Evolutionary conservation across 305 asterid genomes (phyloP).

Genomic region (Fraxinus latifolia): DNA sequence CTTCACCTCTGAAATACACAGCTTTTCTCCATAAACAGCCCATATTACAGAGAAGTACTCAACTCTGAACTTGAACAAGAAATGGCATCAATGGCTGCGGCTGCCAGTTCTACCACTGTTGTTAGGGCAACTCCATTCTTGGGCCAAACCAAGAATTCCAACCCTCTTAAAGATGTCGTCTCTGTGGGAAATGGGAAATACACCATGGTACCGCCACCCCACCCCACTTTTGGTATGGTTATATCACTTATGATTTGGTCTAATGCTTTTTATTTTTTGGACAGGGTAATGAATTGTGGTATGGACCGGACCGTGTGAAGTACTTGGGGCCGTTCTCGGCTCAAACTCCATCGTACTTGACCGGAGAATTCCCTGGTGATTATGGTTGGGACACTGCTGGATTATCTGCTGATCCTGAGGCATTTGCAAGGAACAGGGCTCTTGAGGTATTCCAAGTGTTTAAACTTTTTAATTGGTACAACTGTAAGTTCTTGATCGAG

Average conservation of each 20-base stretch:
- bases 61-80: neutral
- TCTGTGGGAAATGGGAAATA: constrained; percentile 54
- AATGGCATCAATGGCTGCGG: constrained; percentile 58
- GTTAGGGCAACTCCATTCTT: constrained; percentile 75
- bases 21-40: neutral
- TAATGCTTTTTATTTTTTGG: neutral
- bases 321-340: constrained; percentile 47
- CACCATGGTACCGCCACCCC: constrained; percentile 46
- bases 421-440: constrained; percentile 35
- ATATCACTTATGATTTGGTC: neutral
- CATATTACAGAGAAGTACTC: neutral
- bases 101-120: constrained; percentile 57
- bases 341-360: constrained; percentile 41
- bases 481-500: neutral
- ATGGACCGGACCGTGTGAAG: constrained; percentile 39
- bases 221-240: neutral
- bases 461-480: neutral
- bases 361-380: constrained; percentile 45
- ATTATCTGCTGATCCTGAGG: constrained; percentile 42
- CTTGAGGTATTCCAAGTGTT: constrained; percentile 21
- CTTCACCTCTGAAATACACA: neutral
- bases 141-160: constrained; percentile 63
- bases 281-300: constrained; percentile 21
- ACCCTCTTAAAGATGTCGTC: constrained; percentile 63
- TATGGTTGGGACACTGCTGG: constrained; percentile 50